Evolutionary conservation across 2,329 filamentous ascomycete species (phyloP), one percentile per base, ranked within the genome.

Genomic region (Calonectria fujianensis): DNA sequence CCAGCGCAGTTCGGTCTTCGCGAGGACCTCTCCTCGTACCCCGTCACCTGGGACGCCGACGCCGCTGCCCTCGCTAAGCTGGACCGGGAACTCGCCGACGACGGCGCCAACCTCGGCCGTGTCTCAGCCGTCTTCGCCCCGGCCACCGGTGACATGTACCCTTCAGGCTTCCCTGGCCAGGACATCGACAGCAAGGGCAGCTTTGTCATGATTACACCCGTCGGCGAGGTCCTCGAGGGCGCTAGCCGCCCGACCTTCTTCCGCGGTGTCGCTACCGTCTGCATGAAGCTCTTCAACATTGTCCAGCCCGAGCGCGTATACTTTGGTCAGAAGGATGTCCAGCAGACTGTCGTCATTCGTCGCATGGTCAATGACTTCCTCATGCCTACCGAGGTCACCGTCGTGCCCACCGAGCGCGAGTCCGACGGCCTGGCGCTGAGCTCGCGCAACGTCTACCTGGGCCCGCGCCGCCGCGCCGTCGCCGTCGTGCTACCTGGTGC

Each of bases 281-380:
- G 96, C 87, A 97, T 96, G 91, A 99, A 97, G 84, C 85, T 88
- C 31, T 88, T 88, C 82, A 87, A 87, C 77, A 84, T 87, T 27
- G 85, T 88, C 24, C 86, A 87, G 80, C 93, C 94, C 0, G 93
- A 95, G 74, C 88, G 90, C 6, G 94, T 94, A 27, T 96, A 98
- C 86, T 98, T 99, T 87, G 97, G 97, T 5, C 97, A 98, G 85
- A 99, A 99, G 87, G 97, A 99, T 84, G 92, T 98, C 27, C 97
- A 99, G 88, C 97, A 99, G 86, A 98, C 96, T 0, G 94, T 98
- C 24, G 91, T 99, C 14, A 94, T 99, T 81, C 93, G 92, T 81
- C 92, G 94, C 57, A 93, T 99, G 91, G 94, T 98, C 39, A 90
- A 92, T 78, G 97, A 99, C 84, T 96, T 99, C 78, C 92, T 96